Conservation (phyloP, 768 basidiomycete genomes). For the Hydnomerulius pinastri region DNA sequence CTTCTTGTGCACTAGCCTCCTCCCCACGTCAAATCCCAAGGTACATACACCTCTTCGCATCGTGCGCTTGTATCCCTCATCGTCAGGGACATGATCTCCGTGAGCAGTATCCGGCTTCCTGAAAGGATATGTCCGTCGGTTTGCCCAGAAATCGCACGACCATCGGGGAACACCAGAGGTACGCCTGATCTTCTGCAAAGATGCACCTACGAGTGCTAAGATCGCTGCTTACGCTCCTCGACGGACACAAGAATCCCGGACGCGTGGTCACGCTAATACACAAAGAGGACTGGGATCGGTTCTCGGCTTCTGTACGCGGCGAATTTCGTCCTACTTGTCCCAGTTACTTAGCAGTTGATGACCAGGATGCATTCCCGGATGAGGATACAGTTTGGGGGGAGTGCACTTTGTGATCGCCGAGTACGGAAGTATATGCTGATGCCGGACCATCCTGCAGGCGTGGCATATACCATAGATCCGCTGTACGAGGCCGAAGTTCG, state of each 20-base stretch:
- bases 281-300: slow-evolving; percentile 83
- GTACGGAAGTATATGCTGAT: background rate
- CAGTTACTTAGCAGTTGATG: background rate
- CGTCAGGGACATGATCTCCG: background rate
- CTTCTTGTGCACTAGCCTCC: slow-evolving; percentile 58
- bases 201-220: background rate
- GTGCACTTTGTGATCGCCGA: slow-evolving; percentile 10
- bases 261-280: slow-evolving; percentile 89
- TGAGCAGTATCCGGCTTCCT: slow-evolving; percentile 73
- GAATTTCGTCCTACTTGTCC: background rate
- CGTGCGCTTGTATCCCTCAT: background rate
- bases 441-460: slow-evolving; percentile 43
- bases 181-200: slow-evolving; percentile 4
- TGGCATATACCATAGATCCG: slow-evolving; percentile 88
- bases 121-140: slow-evolving; percentile 88
- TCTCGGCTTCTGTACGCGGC: slow-evolving; percentile 61
- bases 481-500: slow-evolving; percentile 72
- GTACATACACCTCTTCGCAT: slow-evolving; percentile 35
- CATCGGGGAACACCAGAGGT: slow-evolving; percentile 90
- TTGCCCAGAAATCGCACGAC: slow-evolving; percentile 90
- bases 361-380: slow-evolving; percentile 33
- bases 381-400: slow-evolving; percentile 63
- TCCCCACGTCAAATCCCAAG: slow-evolving; percentile 71
- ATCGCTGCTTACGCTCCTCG: background rate
- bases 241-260: slow-evolving; percentile 65